Conservation (phyloP, 495 filamentous ascomycete genomes). For the Coniosporium apollinis region DNA sequence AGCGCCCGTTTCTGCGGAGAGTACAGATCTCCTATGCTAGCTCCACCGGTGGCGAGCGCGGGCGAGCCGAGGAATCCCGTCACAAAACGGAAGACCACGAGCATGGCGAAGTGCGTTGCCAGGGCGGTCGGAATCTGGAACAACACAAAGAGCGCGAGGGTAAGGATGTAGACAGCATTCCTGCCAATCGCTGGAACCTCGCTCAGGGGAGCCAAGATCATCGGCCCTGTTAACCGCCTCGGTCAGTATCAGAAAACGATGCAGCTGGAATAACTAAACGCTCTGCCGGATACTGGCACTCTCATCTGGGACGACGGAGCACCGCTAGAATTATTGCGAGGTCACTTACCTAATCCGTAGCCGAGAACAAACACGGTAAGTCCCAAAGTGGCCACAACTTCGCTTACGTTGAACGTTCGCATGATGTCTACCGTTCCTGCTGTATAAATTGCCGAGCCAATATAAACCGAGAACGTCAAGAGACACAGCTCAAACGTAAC, state of each 20-base stretch:
- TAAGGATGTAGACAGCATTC: conserved; percentile 31
- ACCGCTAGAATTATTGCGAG: too few relatives aligned
- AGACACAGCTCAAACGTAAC: conserved; percentile 29
- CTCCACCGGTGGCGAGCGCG: conserved; percentile 33
- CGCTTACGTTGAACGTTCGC: conserved; percentile 28
- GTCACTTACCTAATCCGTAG: conserved; percentile 26
- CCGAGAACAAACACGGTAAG: conserved; percentile 33
- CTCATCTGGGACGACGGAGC: too few relatives aligned
- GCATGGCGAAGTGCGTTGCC: conserved; percentile 33
- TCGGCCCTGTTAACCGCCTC: conserved; percentile 23
- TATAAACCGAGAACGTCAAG: conserved; percentile 32
- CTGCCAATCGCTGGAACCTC: conserved; percentile 35
- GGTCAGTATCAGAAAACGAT: too few relatives aligned
- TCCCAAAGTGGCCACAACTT: conserved; percentile 31
- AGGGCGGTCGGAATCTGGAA: conserved; percentile 31
- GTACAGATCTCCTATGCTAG: conserved; percentile 31
- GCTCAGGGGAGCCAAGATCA: conserved; percentile 33
- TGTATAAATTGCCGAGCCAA: conserved; percentile 30
- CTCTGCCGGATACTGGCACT: too few relatives aligned
- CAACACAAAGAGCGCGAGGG: conserved; percentile 34
- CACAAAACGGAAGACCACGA: conserved; percentile 37
- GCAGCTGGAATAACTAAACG: too few relatives aligned
- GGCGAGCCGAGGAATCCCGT: conserved; percentile 37
- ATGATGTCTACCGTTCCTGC: conserved; percentile 23
- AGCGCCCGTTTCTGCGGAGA: conserved; percentile 20